Conservation (phyloP, 257 asterid species). For the Nyctanthes arbortristis region DNA sequence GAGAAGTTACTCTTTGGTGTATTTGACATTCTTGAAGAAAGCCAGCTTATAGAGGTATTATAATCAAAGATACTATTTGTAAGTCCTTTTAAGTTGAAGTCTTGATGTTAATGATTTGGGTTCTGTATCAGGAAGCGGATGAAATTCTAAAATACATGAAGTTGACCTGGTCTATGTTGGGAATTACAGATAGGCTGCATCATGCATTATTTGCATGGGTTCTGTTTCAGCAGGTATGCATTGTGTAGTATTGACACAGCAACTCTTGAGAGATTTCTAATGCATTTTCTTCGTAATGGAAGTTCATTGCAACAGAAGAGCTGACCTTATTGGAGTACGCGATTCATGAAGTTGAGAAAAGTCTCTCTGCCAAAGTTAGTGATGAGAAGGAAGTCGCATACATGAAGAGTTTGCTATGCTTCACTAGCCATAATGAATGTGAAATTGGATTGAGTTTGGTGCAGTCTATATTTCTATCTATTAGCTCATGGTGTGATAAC, state of each 20-base stretch:
- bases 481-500: slow-evolving; percentile 80
- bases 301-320: slow-evolving; percentile 81
- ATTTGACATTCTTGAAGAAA: slow-evolving; percentile 91
- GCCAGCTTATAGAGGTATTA: slow-evolving; percentile 86
- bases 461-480: slow-evolving; percentile 67
- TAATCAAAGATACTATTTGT: too few relatives aligned
- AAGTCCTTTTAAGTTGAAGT: neutral
- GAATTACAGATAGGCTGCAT: slow-evolving; percentile 81
- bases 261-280: slow-evolving; percentile 29
- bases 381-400: slow-evolving; percentile 64
- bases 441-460: slow-evolving; percentile 55
- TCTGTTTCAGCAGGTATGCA: slow-evolving; percentile 85
- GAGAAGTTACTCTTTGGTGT: slow-evolving; percentile 82
- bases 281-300: slow-evolving; percentile 38
- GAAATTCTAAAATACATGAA: slow-evolving; percentile 69
- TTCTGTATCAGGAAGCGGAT: slow-evolving; percentile 74
- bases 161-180: slow-evolving; percentile 87
- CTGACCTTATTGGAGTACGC: slow-evolving; percentile 65
- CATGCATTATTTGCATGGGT: slow-evolving; percentile 84
- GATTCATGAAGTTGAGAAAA: slow-evolving; percentile 57
- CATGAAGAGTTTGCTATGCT: slow-evolving; percentile 64
- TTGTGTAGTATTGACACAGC: slow-evolving; percentile 15
- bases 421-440: slow-evolving; percentile 34
- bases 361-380: slow-evolving; percentile 48
- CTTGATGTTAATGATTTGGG: slow-evolving; percentile 20